These are phyloP conservation scores for Aspergillus sp. DNA, from an alignment of 2,329 filamentous ascomycete species.

Conservation along the genomic window DNA sequence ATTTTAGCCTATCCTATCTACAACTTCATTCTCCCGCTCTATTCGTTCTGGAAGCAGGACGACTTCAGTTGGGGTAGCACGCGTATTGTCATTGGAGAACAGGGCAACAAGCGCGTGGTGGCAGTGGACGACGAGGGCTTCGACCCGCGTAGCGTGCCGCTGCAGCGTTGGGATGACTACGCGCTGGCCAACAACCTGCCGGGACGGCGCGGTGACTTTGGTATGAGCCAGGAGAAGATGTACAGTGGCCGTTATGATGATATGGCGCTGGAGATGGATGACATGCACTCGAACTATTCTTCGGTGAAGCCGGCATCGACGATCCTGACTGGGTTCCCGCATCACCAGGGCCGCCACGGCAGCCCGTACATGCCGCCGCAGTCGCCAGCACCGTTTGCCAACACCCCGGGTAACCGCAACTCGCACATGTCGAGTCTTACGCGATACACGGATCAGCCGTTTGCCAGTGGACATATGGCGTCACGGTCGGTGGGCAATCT, in stretches of 20 bases:
- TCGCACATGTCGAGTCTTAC: constrained; percentile 71
- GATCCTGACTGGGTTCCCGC: constrained; percentile 79
- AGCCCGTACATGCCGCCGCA: constrained; percentile 77
- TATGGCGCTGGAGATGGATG: constrained; percentile 87
- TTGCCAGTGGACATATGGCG: constrained; percentile 36
- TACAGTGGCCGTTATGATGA: constrained; percentile 66
- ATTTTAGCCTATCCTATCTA: constrained; percentile 93
- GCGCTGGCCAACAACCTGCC: constrained; percentile 83
- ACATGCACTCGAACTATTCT: constrained; percentile 95
- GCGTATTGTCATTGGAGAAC: constrained; percentile 92
- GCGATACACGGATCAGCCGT: constrained; percentile 64
- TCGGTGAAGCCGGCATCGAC: constrained; percentile 84
- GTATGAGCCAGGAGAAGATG: constrained; percentile 63
- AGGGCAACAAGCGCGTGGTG: constrained; percentile 85
- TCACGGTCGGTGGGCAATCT: constrained; percentile 61
- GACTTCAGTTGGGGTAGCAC: constrained; percentile 99
- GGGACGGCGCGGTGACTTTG: constrained; percentile 74
- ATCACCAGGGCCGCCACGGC: constrained; percentile 58
- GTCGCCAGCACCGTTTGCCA: constrained; percentile 72
- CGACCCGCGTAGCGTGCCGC: constrained; percentile 86
- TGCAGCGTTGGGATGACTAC: constrained; percentile 98
- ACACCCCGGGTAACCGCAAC: constrained; percentile 55
- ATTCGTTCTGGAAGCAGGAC: constrained; percentile 99
- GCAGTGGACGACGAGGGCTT: constrained; percentile 81
- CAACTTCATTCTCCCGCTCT: constrained; percentile 85